A percentile compares a stretch with the other conserved stretches of the same genome.
Conservation (phyloP, 2,329 filamentous ascomycete species). For the Diaporthe batatas region DNA sequence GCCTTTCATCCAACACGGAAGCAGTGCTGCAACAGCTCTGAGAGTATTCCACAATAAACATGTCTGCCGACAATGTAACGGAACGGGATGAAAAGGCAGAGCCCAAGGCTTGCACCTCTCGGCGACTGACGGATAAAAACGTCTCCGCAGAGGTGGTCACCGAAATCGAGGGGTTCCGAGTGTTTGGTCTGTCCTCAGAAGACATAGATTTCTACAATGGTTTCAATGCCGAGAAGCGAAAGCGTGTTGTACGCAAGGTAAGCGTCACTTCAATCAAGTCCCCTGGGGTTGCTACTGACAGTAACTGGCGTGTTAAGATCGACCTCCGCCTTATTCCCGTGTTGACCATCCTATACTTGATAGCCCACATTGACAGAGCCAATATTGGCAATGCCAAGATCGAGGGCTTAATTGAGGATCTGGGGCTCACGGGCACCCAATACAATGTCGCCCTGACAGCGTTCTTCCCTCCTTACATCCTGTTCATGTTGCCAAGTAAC, state of each 20-base stretch:
- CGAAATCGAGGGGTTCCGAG: slow-evolving; percentile 7
- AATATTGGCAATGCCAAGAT: slow-evolving; percentile 53
- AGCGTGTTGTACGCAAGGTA: slow-evolving; percentile 24
- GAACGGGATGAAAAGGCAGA: neutral
- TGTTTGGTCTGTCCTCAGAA: neutral
- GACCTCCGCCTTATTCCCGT: slow-evolving; percentile 25
- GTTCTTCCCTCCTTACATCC: slow-evolving; percentile 16
- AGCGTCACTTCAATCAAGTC: too few relatives aligned
- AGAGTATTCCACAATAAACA: neutral
- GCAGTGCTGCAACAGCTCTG: too few relatives aligned
- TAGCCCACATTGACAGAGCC: slow-evolving; percentile 25
- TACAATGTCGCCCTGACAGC: slow-evolving; percentile 56
- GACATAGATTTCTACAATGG: slow-evolving; percentile 13
- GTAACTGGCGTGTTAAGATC: neutral
- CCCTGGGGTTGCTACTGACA: neutral
- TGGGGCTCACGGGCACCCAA: slow-evolving; percentile 55
- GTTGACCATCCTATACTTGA: slow-evolving; percentile 25
- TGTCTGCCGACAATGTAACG: neutral
- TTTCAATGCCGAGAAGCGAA: neutral
- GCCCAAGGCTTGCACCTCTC: too few relatives aligned
- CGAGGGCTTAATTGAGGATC: slow-evolving; percentile 60
- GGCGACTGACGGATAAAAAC: neutral
- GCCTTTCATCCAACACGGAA: neutral
- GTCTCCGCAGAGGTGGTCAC: neutral
- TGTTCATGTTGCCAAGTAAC: slow-evolving; percentile 11